Evolutionary conservation across 192 early-diverging fungal genomes (phyloP).

Genomic region (Podila epicladia): DNA sequence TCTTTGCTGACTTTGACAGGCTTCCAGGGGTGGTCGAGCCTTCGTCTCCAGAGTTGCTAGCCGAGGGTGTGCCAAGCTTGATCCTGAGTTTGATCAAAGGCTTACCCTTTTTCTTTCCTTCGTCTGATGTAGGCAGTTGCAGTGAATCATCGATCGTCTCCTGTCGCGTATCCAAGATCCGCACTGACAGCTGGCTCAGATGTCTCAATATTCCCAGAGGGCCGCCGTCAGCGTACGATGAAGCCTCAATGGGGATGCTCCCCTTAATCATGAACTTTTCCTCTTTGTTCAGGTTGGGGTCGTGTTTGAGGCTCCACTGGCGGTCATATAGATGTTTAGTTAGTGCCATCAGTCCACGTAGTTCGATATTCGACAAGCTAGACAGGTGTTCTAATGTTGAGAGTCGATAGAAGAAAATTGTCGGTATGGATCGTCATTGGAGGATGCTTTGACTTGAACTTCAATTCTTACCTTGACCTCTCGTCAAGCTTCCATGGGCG

Average conservation of each 20-base stretch:
- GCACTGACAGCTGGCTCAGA: conserved; percentile 4
- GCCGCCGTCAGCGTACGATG: conserved; percentile 3
- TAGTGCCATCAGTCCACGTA: conserved; percentile 21
- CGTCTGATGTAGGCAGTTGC: not conserved
- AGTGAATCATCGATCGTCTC: not conserved
- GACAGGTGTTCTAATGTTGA: conserved; percentile 11
- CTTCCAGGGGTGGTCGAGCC: conserved; percentile 3
- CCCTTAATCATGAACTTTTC: conserved; percentile 38
- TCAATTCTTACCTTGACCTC: conserved; percentile 55
- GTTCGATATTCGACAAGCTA: conserved; percentile 11
- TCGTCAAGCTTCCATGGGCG: conserved; percentile 64
- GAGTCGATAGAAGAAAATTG: not conserved
- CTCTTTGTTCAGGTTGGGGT: conserved; percentile 13
- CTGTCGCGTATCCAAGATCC: conserved; percentile 2
- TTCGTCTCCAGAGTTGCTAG: conserved; percentile 23
- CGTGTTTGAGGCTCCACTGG: conserved; percentile 22
- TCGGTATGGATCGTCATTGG: not conserved
- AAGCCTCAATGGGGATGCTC: conserved; percentile 19
- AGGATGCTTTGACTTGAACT: not conserved
- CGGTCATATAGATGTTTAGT: conserved; percentile 24
- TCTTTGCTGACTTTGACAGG: not conserved
- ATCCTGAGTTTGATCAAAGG: conserved; percentile 32
- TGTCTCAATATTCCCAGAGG: conserved; percentile 8
- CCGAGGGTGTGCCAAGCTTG: conserved; percentile 24
- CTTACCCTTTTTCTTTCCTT: conserved; percentile 12